Base-by-base conservation (phyloP, 108 stramenopile species). In the Cyclotella kingstonii region DNA sequence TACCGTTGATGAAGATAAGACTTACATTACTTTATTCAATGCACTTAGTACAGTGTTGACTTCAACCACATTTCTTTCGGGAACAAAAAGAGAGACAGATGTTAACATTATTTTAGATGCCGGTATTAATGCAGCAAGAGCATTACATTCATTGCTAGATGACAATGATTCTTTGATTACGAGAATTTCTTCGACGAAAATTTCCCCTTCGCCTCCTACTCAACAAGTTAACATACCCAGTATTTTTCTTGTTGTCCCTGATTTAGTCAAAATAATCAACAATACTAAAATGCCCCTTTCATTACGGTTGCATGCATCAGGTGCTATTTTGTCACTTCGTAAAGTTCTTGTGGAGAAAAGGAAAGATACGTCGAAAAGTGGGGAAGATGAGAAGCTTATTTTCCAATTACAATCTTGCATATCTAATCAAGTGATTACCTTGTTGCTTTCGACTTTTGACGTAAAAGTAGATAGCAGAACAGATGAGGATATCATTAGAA, bases 91-190 rank as follows among this genome's bases (percentile, higher is more conserved):
- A 27, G 46, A 15, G 35, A 18, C 38, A 50, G 14, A 41, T 8
- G 11, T 14, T 2, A 52, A 63, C 9, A 39, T 59, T 1, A 51
- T 60, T 27, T 46, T 67, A 25, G 78, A 81, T 21, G 71, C 67
- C 8, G 75, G 68, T 0, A 56, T 42, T 22, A 82, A 77, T 65
- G 74, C 84, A 2, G 54, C 78, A 1, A 68, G 89, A 38, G 66
- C 75, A 33, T 33, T 90, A 23, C 85, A 90, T 54, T 90, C 89
- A 3, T 48, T 84, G 3, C 54, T 82, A 34, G 85, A 90, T 57
- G 89, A 90, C 19, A 90, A 90, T 68, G 17, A 15, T 9, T 62
- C 76, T 1, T 33, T 89, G 21, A 56, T 71, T 18, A 26, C 6
- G 23, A 58, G 21, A 10, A 60, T 60, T 46, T 45, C 59, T 27